Conservation (phyloP, 257 asterid species). For the Solanum dulcamara region DNA sequence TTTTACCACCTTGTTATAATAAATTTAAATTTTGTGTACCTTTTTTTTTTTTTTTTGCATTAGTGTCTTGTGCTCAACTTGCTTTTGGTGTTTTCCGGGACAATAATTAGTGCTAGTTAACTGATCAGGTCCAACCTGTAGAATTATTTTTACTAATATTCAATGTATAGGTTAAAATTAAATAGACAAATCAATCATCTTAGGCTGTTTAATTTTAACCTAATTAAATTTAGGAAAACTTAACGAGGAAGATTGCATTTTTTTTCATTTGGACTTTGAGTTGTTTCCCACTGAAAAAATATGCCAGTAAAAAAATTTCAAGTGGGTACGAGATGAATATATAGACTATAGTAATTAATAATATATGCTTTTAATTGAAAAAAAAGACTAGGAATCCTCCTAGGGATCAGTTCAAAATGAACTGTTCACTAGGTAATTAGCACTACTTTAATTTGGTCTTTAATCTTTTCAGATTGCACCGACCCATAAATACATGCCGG, state of each 20-base stretch:
- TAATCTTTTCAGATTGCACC: not conserved
- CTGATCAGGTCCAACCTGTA: not conserved
- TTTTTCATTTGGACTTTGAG: not conserved
- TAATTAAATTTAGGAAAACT: not conserved
- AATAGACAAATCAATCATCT: not conserved
- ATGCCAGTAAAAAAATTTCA: not conserved
- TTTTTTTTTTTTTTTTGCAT: too few species aligned
- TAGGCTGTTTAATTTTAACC: not conserved
- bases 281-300: not conserved
- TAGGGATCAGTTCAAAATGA: not conserved
- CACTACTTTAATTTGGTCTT: not conserved
- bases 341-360: not conserved
- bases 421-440: not conserved
- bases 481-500: not conserved
- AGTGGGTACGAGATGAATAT: slow-evolving; percentile 1
- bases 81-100: not conserved
- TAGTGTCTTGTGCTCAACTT: not conserved
- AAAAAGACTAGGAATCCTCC: not conserved
- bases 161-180: not conserved
- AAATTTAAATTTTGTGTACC: not conserved
- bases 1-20: not conserved
- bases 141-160: not conserved
- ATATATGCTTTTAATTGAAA: not conserved
- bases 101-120: not conserved
- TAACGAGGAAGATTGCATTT: not conserved